phyloP scores from a whole-genome alignment of 768 basidiomycete genomes.

The Hericium coralloides region DNA sequence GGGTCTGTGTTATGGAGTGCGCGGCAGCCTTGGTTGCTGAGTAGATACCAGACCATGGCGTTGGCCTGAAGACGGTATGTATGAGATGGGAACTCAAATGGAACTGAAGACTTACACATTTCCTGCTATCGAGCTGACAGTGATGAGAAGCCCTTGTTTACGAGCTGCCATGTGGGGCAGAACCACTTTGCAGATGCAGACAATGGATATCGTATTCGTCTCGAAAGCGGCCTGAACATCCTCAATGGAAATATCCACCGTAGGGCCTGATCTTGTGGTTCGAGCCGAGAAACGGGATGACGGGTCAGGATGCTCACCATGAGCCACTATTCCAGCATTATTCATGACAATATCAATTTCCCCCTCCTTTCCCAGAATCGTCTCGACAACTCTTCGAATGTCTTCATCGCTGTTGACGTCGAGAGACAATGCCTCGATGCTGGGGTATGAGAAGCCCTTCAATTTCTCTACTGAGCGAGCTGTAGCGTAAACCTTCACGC shows the following conservation, averaged over 20 bases:
- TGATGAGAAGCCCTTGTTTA: constrained; percentile 56
- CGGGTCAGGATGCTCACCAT: constrained; percentile 29
- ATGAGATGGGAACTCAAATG: not conserved
- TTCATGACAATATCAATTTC: constrained; percentile 69
- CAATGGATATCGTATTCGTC: constrained; percentile 52
- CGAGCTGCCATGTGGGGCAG: constrained; percentile 66
- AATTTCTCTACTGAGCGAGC: constrained; percentile 56
- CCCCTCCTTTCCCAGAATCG: constrained; percentile 46
- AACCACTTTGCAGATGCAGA: constrained; percentile 52
- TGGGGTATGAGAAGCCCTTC: constrained; percentile 36
- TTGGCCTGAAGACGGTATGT: constrained; percentile 33
- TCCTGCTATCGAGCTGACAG: constrained; percentile 63
- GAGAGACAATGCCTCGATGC: constrained; percentile 39
- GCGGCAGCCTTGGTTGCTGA: constrained; percentile 49
- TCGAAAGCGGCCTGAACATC: constrained; percentile 46
- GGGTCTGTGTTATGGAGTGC: constrained; percentile 50
- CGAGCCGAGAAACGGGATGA: not conserved
- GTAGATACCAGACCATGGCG: constrained; percentile 62
- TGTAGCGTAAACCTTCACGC: constrained; percentile 72
- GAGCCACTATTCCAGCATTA: constrained; percentile 46
- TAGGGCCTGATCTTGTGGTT: not conserved
- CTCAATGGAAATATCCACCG: not conserved
- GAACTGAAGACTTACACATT: constrained; percentile 34
- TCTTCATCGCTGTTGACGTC: constrained; percentile 59
- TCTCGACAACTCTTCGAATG: constrained; percentile 37